Evolutionary conservation across 805 yeast genomes (phyloP), one percentile per base, ranked within the genome.

Genomic region (Dipodascopsis uninucleata): DNA sequence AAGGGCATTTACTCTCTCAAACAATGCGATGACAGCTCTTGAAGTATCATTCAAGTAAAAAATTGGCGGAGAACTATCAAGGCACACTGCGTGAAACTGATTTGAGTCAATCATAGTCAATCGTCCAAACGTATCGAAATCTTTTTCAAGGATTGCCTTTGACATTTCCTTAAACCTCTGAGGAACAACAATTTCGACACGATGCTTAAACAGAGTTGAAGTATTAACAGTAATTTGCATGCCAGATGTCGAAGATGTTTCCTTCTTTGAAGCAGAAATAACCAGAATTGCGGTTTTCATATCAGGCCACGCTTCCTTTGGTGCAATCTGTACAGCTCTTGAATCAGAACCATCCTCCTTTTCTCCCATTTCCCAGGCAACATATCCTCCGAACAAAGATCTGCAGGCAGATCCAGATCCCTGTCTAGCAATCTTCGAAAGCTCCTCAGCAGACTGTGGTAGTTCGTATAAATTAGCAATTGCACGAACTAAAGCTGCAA

Each of bases 371-470:
- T 93, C 96, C 99, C 99, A 93, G 3, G 97, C 97, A 9, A 93
- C 99, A 62, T 80, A 93, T 5, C 99, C 99, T 37, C 98, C 97
- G 67, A 86, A 87, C 52, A 93, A 71, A 6, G 97, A 93, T 66
- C 99, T 77, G 69, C 99, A 93, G 5, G 98, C 98, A 10, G 96
- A 87, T 2, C 98, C 99, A 5, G 97, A 88, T 25, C 99, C 99
- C 69, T 88, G 90, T 68, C 99, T 81, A 10, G 99, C 98, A 61
- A 93, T 84, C 61, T 82, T 83, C 53, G 96, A 85, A 52, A 93
- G 75, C 61, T 88, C 96, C 18, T 93, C 83, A 60, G 77, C 72
- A 49, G 83, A 77, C 61, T 85, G 84, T n/a, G 96, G 95, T 49
- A 93, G 78, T 65, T 85, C 66, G 69, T 82, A 93, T 47, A 93